These are phyloP conservation scores for Podaxis sp. DNA, from an alignment of 768 basidiomycete species.

Conservation along the genomic window DNA sequence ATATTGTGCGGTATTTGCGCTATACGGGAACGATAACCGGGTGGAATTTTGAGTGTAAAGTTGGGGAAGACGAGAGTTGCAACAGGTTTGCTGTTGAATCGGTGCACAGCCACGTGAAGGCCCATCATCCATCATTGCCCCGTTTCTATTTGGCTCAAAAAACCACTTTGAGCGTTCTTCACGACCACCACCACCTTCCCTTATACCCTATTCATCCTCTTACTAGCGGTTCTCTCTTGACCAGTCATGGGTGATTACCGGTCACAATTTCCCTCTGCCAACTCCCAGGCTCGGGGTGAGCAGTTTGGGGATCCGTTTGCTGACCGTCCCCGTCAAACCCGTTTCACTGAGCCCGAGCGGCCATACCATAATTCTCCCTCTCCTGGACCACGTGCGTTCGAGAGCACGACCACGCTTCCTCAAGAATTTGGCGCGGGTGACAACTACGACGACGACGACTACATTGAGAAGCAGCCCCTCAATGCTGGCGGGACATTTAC, in stretches of 20 bases:
- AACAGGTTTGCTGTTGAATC: background rate
- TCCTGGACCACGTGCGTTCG: constrained; percentile 44
- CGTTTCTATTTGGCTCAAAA: constrained; percentile 13
- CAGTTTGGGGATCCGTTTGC: constrained; percentile 65
- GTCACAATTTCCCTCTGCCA: constrained; percentile 31
- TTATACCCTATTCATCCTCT: constrained; percentile 4
- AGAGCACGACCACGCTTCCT: constrained; percentile 53
- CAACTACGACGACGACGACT: constrained; percentile 62
- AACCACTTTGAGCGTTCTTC: constrained; percentile 3
- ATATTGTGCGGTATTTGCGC: background rate
- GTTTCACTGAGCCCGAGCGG: constrained; percentile 53
- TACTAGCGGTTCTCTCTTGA: constrained; percentile 12
- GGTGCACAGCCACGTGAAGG: constrained; percentile 11
- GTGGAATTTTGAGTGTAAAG: background rate
- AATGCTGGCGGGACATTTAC: constrained; percentile 51
- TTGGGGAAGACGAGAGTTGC: background rate
- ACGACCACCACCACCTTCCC: constrained; percentile 11
- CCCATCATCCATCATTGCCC: constrained; percentile 13
- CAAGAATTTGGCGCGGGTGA: constrained; percentile 21
- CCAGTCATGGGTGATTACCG: constrained; percentile 34
- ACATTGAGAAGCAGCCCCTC: constrained; percentile 72
- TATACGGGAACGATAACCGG: background rate
- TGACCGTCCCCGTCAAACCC: constrained; percentile 58
- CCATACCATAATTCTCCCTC: constrained; percentile 32
- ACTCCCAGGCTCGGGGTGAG: constrained; percentile 26